These are phyloP conservation scores for Leptodontidium sp. DNA, from an alignment of 2,329 filamentous ascomycete species.

Conservation along the genomic window DNA sequence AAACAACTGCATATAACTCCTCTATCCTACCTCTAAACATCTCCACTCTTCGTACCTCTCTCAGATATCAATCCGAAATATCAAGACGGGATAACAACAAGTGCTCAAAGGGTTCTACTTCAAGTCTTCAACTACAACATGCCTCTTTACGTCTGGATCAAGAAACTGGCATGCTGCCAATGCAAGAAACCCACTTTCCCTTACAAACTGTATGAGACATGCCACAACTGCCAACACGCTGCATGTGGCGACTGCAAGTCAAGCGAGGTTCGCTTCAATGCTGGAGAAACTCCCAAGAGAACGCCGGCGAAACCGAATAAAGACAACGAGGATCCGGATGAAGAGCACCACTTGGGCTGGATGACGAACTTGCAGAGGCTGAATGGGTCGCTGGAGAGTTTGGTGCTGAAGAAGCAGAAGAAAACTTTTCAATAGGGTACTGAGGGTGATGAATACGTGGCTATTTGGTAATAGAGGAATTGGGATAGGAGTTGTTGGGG, in stretches of 20 bases:
- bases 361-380: neutral
- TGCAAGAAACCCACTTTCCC: neutral
- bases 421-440: neutral
- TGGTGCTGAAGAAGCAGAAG: conserved; percentile 11
- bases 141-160: neutral
- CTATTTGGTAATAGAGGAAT: neutral
- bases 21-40: neutral
- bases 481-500: neutral
- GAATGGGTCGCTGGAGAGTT: neutral
- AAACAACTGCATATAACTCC: neutral
- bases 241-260: neutral
- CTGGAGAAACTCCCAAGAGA: neutral
- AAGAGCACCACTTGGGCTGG: neutral
- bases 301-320: neutral
- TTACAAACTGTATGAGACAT: neutral
- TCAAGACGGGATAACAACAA: neutral
- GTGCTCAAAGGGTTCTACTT: no score
- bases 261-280: neutral
- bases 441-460: neutral
- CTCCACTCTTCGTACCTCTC: neutral
- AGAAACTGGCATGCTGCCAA: neutral
- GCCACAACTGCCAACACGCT: neutral
- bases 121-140: neutral
- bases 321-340: neutral
- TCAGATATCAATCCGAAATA: no score